Percentiles rank a stretch among this genome's conserved stretches.
These are phyloP conservation scores for Antrodiella citrinella DNA, from an alignment of 768 basidiomycete species.

Conservation along the genomic window DNA sequence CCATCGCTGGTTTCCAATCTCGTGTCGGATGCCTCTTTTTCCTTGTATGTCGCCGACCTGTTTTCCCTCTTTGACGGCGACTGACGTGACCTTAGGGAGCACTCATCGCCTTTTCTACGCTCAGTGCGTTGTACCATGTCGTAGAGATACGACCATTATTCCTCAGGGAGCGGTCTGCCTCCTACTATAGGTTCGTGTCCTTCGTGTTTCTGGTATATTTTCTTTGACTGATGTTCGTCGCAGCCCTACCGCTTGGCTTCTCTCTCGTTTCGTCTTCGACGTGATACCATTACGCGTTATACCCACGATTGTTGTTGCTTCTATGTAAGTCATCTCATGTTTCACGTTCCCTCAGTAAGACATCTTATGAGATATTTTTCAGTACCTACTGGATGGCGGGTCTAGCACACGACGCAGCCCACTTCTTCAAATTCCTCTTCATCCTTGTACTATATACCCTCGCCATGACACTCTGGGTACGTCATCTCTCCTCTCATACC, in stretches of 20 bases:
- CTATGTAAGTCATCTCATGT: constrained; percentile 49
- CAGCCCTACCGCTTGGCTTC: constrained; percentile 85
- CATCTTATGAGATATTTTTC: background rate
- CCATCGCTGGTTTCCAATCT: constrained; percentile 90
- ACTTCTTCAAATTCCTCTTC: constrained; percentile 94
- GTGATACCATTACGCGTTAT: constrained; percentile 82
- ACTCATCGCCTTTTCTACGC: constrained; percentile 82
- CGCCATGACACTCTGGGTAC: constrained; percentile 78
- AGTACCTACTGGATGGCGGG: constrained; percentile 97
- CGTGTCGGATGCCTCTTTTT: constrained; percentile 94
- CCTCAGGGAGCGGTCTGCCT: constrained; percentile 78
- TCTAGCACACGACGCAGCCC: constrained; percentile 62
- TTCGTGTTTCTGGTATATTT: background rate
- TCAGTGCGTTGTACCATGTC: constrained; percentile 87
- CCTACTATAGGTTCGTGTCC: constrained; percentile 66
- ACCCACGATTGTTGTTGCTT: constrained; percentile 80
- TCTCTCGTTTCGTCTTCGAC: constrained; percentile 85
- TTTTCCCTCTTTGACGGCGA: no score
- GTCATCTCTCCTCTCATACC: constrained; percentile 19
- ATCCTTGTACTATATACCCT: constrained; percentile 81
- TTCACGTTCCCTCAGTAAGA: background rate
- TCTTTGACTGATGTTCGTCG: background rate
- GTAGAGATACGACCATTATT: constrained; percentile 81
- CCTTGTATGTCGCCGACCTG: constrained; percentile 40
- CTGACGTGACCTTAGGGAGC: constrained; percentile 48